Evolutionary conservation across 1,284 basidiomycete species (phyloP).

Genomic region (Sanghuangporus weigelae): DNA sequence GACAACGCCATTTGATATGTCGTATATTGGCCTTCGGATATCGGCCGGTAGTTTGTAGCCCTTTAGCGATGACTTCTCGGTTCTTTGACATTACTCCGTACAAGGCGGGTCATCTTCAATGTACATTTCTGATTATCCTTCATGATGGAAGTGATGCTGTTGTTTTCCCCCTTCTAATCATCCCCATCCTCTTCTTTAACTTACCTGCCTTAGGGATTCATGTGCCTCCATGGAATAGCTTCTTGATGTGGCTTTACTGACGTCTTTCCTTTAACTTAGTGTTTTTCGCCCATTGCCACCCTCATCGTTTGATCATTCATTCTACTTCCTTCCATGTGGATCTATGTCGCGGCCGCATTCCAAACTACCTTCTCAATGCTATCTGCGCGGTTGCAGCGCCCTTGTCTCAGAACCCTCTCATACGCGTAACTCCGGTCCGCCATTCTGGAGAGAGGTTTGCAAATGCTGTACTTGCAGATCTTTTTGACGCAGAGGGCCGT

Average conservation of each 20-base stretch:
- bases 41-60: slow-evolving; percentile 7
- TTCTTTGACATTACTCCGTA: neutral
- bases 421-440: slow-evolving; percentile 52
- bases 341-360: slow-evolving; percentile 58
- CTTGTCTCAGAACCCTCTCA: slow-evolving; percentile 58
- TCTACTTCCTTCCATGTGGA: slow-evolving; percentile 65
- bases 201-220: neutral
- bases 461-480: slow-evolving; percentile 56
- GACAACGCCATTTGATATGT: neutral
- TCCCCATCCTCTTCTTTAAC: neutral
- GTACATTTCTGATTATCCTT: neutral
- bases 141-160: neutral
- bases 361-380: slow-evolving; percentile 60
- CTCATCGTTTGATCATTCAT: slow-evolving; percentile 67
- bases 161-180: neutral
- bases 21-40: slow-evolving; percentile 5
- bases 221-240: neutral
- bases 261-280: slow-evolving; percentile 36
- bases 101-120: neutral
- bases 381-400: slow-evolving; percentile 74
- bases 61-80: neutral
- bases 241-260: neutral
- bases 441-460: slow-evolving; percentile 67
- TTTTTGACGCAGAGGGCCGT: slow-evolving; percentile 62
- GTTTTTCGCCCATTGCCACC: slow-evolving; percentile 77